Conservation (phyloP, 2,329 filamentous ascomycete genomes). For the Tolypocladium paradoxum region DNA sequence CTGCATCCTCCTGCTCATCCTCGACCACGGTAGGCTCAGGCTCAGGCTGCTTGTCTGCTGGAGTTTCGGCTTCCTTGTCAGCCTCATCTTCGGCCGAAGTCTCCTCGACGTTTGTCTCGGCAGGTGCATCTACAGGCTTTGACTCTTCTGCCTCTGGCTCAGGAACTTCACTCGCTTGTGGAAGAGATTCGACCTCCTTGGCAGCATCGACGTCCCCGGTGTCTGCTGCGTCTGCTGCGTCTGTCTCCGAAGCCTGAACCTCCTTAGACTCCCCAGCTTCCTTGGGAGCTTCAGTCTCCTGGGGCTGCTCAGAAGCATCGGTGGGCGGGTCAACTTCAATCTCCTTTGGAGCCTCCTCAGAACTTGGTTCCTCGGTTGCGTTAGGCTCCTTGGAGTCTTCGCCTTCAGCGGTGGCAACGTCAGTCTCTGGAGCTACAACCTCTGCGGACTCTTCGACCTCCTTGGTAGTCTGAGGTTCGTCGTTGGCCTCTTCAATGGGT, state of each 20-base stretch:
- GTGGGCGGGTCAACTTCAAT: background rate
- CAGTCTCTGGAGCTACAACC: background rate
- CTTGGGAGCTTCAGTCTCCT: background rate
- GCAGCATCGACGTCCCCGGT: background rate
- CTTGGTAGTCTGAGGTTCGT: slow-evolving; percentile 2
- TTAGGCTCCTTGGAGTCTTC: background rate
- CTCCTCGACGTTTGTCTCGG: slow-evolving; percentile 4
- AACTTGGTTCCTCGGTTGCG: background rate
- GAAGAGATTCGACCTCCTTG: background rate
- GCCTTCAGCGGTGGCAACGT: background rate
- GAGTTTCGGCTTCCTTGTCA: background rate
- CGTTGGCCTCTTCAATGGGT: background rate
- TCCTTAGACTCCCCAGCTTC: background rate
- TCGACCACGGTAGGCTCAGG: slow-evolving; percentile 4
- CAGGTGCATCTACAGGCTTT: background rate
- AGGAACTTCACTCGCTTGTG: background rate
- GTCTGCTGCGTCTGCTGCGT: background rate
- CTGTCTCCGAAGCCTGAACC: background rate
- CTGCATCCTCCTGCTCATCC: slow-evolving; percentile 1
- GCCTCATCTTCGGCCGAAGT: background rate
- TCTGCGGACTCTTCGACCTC: slow-evolving; percentile 1
- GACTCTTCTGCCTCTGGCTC: background rate
- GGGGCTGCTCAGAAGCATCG: background rate
- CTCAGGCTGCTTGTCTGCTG: background rate
- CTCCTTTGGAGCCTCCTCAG: background rate